Base-by-base conservation (phyloP, 2,329 filamentous ascomycete genomes). In the Aspergillus proliferans region DNA sequence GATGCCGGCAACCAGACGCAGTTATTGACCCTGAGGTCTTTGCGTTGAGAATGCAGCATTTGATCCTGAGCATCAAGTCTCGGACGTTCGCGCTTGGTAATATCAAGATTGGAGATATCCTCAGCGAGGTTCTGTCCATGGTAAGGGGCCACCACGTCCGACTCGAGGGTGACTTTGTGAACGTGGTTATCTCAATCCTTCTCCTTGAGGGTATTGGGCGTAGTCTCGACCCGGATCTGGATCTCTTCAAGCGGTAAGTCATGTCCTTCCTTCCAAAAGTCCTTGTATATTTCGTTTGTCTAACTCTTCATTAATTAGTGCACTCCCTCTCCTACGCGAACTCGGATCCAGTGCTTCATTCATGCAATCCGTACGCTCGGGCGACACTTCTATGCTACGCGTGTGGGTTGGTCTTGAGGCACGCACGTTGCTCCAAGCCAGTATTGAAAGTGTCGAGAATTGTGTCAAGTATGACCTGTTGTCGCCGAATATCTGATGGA, bases 141-240 rank as follows among this genome's bases (percentile, higher is more conserved):
- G 93, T 98, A 26, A 83, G 93, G 48, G 75, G 77, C 8, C 93
- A 98, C 66, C 93, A 98, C 64, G 93, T 98, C 3, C 81, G 93
- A 7, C 80, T 98, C 45, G 93, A 98, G 69, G 93, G 93, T 7
- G 93, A 98, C 67, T 98, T 97, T 65, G 90, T 98, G 65, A 98
- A 98, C 64, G 93, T 98, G 4, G 92, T 98, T 26, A 86, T 98
- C 50, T 95, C 89, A 51, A 96, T 97, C 47, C 74, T 98, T 30
- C 77, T 98, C 2, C 77, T 98, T 1, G 93, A 98, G 67, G 93
- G 93, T 6, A 98, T 97, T 61, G 93, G 93, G 0, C 81, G 93
- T 52, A 88, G 79, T 51, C 72, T 98, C 14, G 86, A 97, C 66
- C 92, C 93, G 0, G 78, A 92, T 47, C 75, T 96, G 43, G 93